Base-by-base conservation (phyloP, 345 rosid genomes). In the Raphanus raphanistrum region DNA sequence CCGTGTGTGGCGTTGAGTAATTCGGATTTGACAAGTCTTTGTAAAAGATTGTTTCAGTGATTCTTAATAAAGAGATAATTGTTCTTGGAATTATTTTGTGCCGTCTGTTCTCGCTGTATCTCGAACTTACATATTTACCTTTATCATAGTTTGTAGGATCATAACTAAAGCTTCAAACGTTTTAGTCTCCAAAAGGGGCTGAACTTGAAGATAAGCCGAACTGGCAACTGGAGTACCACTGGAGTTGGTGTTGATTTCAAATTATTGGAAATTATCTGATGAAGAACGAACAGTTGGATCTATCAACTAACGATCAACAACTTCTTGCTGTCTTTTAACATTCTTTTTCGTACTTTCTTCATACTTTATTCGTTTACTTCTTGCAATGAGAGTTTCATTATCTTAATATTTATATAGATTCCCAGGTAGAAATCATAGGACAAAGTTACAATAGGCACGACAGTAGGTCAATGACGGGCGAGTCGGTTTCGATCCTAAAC, bases 191-290 rank as follows among this genome's bases (percentile, higher is more conserved):
- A 35, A 38, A 63, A 17, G 11, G 13, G 25, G 58, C 8, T 55
- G 8, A 57, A 57, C 28, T 13, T 63, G 35, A 63, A 33, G 36
- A 54, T 31, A 48, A 73, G 70, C 63, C 33, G 70, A 38, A 54
- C 21, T 66, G 78, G 78, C 72, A 75, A 66, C 72, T 66, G 72
- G 59, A 66, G 59, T 75, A 72, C 72, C 66, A 66, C 72, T 66
- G 72, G 59, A 66, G 59, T 75, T 75, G 60, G 66, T 66, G 66
- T 57, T 33, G 12, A 0, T 57, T 29, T 75, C 59, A 66, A 36
- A 75, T 75, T 27, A 66, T 36, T 55, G 52, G 71, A 54, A 63
- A n/a, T 57, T 57, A 9, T 21, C 62, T 25, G 65, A 65, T 36
- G 78, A 66, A 74, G 72, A 66, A 74, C 2, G 2, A 2, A 74